These are phyloP conservation scores for Cercospora zeae-maydis DNA, from an alignment of 2,329 filamentous ascomycete species.

Conservation along the genomic window DNA sequence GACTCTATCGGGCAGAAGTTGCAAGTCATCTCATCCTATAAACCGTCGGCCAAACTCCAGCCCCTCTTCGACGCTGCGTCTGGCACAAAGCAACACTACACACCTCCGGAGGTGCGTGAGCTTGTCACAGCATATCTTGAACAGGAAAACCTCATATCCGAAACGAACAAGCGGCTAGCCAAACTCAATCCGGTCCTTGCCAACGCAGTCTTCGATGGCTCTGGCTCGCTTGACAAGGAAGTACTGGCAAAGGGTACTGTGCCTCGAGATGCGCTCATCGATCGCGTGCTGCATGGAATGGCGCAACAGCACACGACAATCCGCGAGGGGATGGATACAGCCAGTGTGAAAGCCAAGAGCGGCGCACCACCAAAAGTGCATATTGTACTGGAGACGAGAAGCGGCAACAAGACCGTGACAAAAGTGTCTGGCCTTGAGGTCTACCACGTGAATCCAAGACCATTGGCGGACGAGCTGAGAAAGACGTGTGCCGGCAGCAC, in stretches of 20 bases:
- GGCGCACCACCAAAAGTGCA: conserved; percentile 59
- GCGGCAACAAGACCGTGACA: conserved; percentile 63
- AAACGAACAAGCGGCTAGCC: conserved; percentile 59
- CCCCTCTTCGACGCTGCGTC: conserved; percentile 53
- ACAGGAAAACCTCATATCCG: conserved; percentile 53
- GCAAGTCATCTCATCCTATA: conserved; percentile 53
- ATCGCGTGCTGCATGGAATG: conserved; percentile 56
- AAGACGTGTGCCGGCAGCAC: conserved; percentile 67
- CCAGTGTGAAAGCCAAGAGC: conserved; percentile 56
- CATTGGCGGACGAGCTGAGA: conserved; percentile 62
- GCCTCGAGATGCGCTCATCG: conserved; percentile 58
- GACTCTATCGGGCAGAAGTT: conserved; percentile 47
- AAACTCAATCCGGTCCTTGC: conserved; percentile 61
- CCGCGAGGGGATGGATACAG: conserved; percentile 43
- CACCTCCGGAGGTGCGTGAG: conserved; percentile 56
- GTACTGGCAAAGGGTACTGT: conserved; percentile 57
- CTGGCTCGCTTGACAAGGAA: conserved; percentile 52
- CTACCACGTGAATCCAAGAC: conserved; percentile 58
- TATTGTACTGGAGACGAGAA: conserved; percentile 61
- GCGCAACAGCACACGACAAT: conserved; percentile 58
- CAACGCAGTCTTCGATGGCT: conserved; percentile 57
- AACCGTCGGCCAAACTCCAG: conserved; percentile 55
- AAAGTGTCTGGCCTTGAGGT: conserved; percentile 59
- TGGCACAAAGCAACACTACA: conserved; percentile 51
- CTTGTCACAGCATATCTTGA: conserved; percentile 58